These are phyloP conservation scores for Physocladia obscura DNA, from an alignment of 192 early-diverging fungal genomes.

Conservation along the genomic window DNA sequence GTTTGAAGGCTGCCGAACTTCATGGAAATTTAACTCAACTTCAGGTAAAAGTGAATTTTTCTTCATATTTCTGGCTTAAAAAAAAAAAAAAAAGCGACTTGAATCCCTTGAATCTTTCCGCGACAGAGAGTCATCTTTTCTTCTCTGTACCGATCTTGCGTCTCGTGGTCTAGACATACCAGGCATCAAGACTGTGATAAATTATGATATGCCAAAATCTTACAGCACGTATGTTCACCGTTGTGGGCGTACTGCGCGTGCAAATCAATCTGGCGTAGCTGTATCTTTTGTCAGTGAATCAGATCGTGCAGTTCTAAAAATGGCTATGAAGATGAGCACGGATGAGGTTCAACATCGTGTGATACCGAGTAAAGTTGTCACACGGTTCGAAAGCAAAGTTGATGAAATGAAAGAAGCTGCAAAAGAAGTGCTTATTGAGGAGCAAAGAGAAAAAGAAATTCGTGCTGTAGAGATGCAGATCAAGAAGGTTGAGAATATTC, in stretches of 20 bases:
- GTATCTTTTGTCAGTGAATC: slow-evolving; percentile 88
- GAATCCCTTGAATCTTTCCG: slow-evolving; percentile 89
- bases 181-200: slow-evolving; percentile 96
- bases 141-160: slow-evolving; percentile 95
- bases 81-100: slow-evolving; percentile 52
- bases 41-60: slow-evolving; percentile 37
- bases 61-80: neutral
- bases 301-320: slow-evolving; percentile 90
- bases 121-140: slow-evolving; percentile 78
- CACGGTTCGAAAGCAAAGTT: slow-evolving; percentile 73
- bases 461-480: slow-evolving; percentile 89
- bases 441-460: slow-evolving; percentile 76
- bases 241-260: slow-evolving; percentile 95
- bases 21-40: slow-evolving; percentile 95
- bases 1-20: slow-evolving; percentile 83
- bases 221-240: slow-evolving; percentile 93
- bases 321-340: slow-evolving; percentile 81
- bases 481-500: slow-evolving; percentile 79
- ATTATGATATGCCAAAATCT: slow-evolving; percentile 95
- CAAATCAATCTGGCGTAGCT: slow-evolving; percentile 78
- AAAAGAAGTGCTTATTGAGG: slow-evolving; percentile 47
- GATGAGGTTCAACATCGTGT: slow-evolving; percentile 86
- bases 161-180: slow-evolving; percentile 96
- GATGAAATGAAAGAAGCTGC: slow-evolving; percentile 56
- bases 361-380: slow-evolving; percentile 74